These are phyloP conservation scores for Wickerhamomyces silvicola DNA, from an alignment of 805 yeast species.

Conservation along the genomic window DNA sequence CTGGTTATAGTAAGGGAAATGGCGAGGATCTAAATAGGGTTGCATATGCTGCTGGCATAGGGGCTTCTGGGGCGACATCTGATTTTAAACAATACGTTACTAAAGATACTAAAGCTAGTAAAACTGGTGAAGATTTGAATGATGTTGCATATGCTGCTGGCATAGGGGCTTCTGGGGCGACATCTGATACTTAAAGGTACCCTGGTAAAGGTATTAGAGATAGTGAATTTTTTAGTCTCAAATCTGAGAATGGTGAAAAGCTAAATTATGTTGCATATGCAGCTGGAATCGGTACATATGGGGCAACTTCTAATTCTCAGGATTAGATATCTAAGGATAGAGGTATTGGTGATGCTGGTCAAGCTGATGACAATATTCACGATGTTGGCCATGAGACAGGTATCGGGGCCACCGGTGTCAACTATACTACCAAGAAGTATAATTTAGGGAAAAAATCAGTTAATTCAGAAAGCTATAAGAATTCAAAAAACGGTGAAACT, in stretches of 20 bases:
- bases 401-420: too few species aligned
- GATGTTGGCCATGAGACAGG: too few species aligned
- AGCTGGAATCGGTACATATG: constrained; percentile 3
- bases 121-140: constrained; percentile 2
- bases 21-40: neutral
- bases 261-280: neutral
- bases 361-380: too few species aligned
- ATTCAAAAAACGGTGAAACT: too few species aligned
- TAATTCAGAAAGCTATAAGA: too few species aligned
- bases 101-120: neutral
- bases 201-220: neutral
- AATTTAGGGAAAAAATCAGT: too few species aligned
- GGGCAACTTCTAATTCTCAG: constrained; percentile 1
- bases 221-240: neutral
- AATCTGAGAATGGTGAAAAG: neutral
- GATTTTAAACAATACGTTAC: neutral
- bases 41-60: neutral
- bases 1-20: neutral
- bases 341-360: too few species aligned
- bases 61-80: neutral
- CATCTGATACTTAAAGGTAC: neutral
- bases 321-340: too few species aligned
- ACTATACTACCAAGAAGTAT: too few species aligned
- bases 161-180: constrained; percentile 3
- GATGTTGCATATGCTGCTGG: constrained; percentile 3